Evolutionary conservation across 306 rosid species (phyloP), one percentile per base, ranked within the genome.

Genomic region (Betula pendula): DNA sequence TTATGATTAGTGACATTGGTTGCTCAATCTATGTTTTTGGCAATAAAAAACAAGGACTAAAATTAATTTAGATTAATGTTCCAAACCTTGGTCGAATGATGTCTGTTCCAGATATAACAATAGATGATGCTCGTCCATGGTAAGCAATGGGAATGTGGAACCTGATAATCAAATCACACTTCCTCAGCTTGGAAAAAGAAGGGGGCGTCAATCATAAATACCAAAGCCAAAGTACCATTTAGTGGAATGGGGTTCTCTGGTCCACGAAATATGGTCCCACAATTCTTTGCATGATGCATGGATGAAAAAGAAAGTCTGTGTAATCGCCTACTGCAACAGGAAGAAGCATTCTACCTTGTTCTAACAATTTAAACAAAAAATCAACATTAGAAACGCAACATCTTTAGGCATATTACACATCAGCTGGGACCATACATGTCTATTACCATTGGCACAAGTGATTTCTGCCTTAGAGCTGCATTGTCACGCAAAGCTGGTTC

Each of bases 111-210:
- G 97, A 92, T 73, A 95, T 77, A 74, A 95, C 96, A 89, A 95
- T 45, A n/a, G 99, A 92, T 33, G 99, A 95, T 73, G 98, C 88
- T 31, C 97, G 84, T 70, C 99, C 99, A 86, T 95, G 99, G 84
- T 95, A 95, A 27, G 92, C 99, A 86, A 95, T 79, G 33, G 99
- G 99, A 80, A 95, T 82, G 83, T 82, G 97, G 83, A 85, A 95
- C 98, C 98, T 95, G 48, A 7, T 55, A 14, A 62, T 31, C 67
- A 69, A 70, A 51, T 12, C 71, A 74, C 22, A 73, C 56, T 42
- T 48, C 12, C 35, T 17, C 58, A 19, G 44, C 70, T 16, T 59
- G 14, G 25, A 68, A 83, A 74, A 59, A 72, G 58, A 24, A 56
- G 15, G 4, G 16, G 3, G 17, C 22, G 3, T 16, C 6, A 33